These are phyloP conservation scores for Linnemannia zychae DNA, from an alignment of 192 early-diverging fungal genomes.

Conservation along the genomic window DNA sequence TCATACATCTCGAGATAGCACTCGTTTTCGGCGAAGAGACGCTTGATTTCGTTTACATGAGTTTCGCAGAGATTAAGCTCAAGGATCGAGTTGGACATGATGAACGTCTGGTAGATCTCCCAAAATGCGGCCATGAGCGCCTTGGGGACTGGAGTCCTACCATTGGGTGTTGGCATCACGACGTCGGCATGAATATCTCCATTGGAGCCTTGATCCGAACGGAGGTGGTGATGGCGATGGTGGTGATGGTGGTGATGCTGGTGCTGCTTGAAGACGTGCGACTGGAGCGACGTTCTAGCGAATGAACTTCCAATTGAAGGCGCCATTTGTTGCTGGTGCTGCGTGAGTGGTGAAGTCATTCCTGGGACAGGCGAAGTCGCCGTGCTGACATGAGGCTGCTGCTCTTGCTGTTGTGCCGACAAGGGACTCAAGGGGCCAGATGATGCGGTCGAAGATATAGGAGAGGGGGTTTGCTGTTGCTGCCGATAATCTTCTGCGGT, in stretches of 20 bases:
- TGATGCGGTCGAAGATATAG: neutral
- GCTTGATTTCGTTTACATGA: constrained; percentile 20
- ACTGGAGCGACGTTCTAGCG: neutral
- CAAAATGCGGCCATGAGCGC: constrained; percentile 42
- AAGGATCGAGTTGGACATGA: constrained; percentile 32
- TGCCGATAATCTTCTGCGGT: constrained; percentile 31
- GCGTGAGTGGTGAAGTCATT: neutral
- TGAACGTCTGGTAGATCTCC: constrained; percentile 46
- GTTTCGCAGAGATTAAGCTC: constrained; percentile 30
- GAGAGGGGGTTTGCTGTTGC: neutral
- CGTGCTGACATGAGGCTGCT: neutral
- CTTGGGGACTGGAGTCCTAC: constrained; percentile 27
- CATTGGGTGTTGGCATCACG: constrained; percentile 4
- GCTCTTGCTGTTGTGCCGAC: neutral
- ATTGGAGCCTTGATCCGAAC: neutral
- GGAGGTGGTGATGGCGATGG: neutral
- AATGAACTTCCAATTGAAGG: neutral
- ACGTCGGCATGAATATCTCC: neutral
- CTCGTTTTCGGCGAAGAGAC: constrained; percentile 16
- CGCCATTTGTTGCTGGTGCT: neutral
- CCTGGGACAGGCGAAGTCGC: neutral
- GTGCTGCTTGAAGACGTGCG: neutral
- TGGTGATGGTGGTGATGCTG: neutral
- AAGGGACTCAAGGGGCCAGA: neutral
- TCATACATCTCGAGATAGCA: constrained; percentile 53